Conservation (phyloP, 805 yeast species). For the Candida saitoana region DNA sequence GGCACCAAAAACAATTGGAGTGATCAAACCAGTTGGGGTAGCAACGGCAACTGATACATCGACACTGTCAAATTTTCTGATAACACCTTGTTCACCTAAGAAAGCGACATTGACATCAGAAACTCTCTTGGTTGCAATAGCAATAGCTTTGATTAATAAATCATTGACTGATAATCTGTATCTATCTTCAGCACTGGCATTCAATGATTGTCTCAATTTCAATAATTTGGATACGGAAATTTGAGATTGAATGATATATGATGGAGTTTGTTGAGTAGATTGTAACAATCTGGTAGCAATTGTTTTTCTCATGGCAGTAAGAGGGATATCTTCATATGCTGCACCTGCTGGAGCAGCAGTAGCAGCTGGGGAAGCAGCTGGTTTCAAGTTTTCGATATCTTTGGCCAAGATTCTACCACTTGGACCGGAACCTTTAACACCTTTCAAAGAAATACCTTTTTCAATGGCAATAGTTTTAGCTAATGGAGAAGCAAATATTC, state of each 20-base stretch:
- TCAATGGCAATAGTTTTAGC: conserved; percentile 93
- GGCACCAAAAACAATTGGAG: conserved; percentile 91
- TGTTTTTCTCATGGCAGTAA: conserved; percentile 88
- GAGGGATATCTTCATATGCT: conserved; percentile 74
- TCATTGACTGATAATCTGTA: conserved; percentile 93
- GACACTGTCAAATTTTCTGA: conserved; percentile 86
- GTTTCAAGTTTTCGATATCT: conserved; percentile 76
- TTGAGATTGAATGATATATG: conserved; percentile 85
- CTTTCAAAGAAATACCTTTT: conserved; percentile 81
- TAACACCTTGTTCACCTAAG: conserved; percentile 83
- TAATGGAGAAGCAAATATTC: conserved; percentile 90
- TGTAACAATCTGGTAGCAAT: conserved; percentile 84
- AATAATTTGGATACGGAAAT: conserved; percentile 85
- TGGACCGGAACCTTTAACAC: conserved; percentile 90
- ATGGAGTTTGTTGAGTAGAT: conserved; percentile 84
- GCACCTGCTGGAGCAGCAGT: conserved; percentile 44
- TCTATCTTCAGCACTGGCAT: conserved; percentile 77
- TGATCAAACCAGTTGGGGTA: conserved; percentile 93
- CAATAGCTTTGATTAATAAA: conserved; percentile 88
- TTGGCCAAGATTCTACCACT: conserved; percentile 88
- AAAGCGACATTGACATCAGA: conserved; percentile 94
- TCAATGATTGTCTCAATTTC: conserved; percentile 87
- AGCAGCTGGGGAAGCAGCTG: conserved; percentile 40
- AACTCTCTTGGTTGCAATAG: conserved; percentile 82
- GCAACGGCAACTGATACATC: conserved; percentile 99